Percentiles rank a stretch among this genome's conserved stretches.
Conservation (phyloP, 306 rosid species). For the Rosa persica region DNA sequence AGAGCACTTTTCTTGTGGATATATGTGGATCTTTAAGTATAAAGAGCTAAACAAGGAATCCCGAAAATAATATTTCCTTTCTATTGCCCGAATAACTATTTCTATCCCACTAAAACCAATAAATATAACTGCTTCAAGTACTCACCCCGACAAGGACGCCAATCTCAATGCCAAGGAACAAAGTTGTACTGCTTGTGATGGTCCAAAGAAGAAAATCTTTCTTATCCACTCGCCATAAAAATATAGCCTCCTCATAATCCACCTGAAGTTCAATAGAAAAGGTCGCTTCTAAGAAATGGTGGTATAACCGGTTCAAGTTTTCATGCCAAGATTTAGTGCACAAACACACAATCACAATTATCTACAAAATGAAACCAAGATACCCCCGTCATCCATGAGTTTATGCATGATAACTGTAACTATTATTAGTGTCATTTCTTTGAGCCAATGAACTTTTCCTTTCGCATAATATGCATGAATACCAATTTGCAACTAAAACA, state of each 20-base stretch:
- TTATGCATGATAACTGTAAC: background rate
- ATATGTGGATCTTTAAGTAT: background rate
- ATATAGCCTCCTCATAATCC: constrained; percentile 87
- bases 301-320: background rate
- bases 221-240: constrained; percentile 89
- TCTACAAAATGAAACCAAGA: background rate
- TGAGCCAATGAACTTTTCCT: background rate
- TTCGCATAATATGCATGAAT: background rate
- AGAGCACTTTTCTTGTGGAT: background rate
- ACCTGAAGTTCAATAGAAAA: constrained; percentile 54
- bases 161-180: constrained; percentile 93
- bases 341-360: background rate
- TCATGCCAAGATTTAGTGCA: background rate
- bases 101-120: constrained; percentile 16
- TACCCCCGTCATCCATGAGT: background rate
- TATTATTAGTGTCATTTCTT: background rate
- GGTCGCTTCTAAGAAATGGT: constrained; percentile 6
- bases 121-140: constrained; percentile 31
- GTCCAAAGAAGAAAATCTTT: constrained; percentile 97
- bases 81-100: constrained; percentile 9
- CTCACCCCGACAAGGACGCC: constrained; percentile 97
- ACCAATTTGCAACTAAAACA: background rate
- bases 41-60: background rate
- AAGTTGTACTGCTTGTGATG: constrained; percentile 71
- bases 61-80: constrained; percentile 1